Percentiles rank a stretch among this genome's conserved stretches.
phyloP scores from a whole-genome alignment of 768 basidiomycete genomes.

The Sistotremastrum suecicum region DNA sequence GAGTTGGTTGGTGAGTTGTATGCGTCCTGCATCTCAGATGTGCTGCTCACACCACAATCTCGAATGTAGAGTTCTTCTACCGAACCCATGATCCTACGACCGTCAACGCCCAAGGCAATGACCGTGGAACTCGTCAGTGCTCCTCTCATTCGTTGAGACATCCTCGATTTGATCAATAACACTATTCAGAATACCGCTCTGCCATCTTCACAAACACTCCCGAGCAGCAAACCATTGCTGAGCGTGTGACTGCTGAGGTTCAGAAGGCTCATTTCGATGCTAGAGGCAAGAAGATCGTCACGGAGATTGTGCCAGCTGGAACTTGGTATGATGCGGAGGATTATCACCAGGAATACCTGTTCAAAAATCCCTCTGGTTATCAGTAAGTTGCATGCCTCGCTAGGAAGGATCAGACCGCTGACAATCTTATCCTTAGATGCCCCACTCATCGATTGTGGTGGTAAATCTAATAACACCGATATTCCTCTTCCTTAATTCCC shows the following conservation, averaged over 20 bases:
- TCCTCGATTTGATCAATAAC: background rate
- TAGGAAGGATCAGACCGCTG: no score
- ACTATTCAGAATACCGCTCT: constrained; percentile 69
- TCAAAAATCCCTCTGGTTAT: constrained; percentile 79
- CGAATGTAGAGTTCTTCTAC: constrained; percentile 90
- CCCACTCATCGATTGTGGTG: no score
- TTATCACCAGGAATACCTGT: constrained; percentile 72
- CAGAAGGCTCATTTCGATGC: constrained; percentile 73
- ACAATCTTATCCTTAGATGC: no score
- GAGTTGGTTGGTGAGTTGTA: constrained; percentile 69
- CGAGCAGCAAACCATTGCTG: constrained; percentile 60
- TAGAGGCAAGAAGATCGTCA: constrained; percentile 61
- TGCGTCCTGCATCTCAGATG: background rate
- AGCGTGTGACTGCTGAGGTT: constrained; percentile 67
- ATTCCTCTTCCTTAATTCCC: no score
- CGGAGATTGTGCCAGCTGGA: constrained; percentile 53
- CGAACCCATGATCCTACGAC: constrained; percentile 90
- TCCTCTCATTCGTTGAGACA: background rate
- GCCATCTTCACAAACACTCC: constrained; percentile 72
- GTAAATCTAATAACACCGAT: no score
- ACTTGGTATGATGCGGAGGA: constrained; percentile 76
- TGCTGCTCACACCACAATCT: no score
- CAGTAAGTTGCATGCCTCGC: constrained; percentile 28
- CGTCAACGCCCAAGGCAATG: constrained; percentile 61
- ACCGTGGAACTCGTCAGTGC: constrained; percentile 61